Conservation (phyloP, 2,329 filamentous ascomycete genomes). For the Sclerotinia minor region DNA sequence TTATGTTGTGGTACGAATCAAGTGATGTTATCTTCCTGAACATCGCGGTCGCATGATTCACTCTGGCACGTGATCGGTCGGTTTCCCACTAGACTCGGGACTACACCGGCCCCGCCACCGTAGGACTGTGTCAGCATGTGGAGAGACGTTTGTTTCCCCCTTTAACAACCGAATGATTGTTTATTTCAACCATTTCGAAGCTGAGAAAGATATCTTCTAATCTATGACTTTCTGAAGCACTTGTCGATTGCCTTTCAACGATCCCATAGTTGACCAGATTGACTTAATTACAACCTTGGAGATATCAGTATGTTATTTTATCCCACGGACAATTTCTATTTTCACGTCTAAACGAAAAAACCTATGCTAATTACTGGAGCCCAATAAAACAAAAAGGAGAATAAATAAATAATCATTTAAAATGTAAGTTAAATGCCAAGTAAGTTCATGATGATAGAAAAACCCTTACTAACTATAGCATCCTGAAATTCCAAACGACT, state of each 20-base stretch:
- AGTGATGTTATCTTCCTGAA: background rate
- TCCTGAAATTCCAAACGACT: background rate
- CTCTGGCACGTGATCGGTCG: background rate
- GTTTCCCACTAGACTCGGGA: background rate
- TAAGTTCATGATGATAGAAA: background rate
- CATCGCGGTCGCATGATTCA: background rate
- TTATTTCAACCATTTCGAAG: background rate
- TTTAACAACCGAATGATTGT: conserved; percentile 4
- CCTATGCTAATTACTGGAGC: no score
- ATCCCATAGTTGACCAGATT: no score
- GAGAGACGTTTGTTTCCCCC: background rate
- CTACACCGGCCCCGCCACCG: background rate
- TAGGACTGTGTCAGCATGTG: background rate
- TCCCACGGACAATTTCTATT: background rate
- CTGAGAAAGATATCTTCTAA: background rate
- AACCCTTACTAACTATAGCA: background rate
- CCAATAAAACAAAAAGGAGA: background rate
- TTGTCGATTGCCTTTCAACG: no score
- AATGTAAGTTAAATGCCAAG: background rate
- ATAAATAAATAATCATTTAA: background rate
- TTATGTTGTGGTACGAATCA: background rate
- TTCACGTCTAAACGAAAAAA: no score
- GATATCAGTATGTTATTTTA: background rate
- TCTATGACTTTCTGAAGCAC: background rate
- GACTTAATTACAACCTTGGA: no score